Conservation (phyloP, 805 yeast species). For the Barnettozyma sucrosica region DNA sequence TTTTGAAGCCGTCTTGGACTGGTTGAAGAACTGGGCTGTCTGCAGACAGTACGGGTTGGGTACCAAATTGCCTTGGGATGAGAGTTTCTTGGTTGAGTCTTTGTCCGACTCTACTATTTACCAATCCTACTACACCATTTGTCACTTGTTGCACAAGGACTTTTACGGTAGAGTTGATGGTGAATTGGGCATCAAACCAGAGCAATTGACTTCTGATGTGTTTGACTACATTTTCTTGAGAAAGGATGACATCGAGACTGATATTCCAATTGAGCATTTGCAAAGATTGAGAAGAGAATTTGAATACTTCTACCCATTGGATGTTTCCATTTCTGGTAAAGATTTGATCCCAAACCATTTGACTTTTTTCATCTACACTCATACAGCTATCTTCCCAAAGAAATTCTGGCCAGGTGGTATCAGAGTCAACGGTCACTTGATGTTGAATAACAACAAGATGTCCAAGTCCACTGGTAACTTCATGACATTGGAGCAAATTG, state of each 20-base stretch:
- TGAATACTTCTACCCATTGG: slow-evolving; percentile 94
- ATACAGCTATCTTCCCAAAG: slow-evolving; percentile 89
- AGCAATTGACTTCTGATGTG: slow-evolving; percentile 86
- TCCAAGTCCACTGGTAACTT: slow-evolving; percentile 97
- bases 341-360: slow-evolving; percentile 96
- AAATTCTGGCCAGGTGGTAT: slow-evolving; percentile 91
- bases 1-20: slow-evolving; percentile 87
- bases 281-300: slow-evolving; percentile 83
- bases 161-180: slow-evolving; percentile 77
- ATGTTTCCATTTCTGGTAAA: slow-evolving; percentile 88
- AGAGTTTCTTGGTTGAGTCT: slow-evolving; percentile 86
- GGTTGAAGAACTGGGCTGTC: slow-evolving; percentile 98
- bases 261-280: slow-evolving; percentile 63
- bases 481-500: slow-evolving; percentile 79
- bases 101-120: slow-evolving; percentile 93
- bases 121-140: slow-evolving; percentile 90
- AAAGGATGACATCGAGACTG: slow-evolving; percentile 47
- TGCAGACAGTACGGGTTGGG: slow-evolving; percentile 96
- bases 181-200: slow-evolving; percentile 65
- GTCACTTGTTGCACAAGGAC: slow-evolving; percentile 81
- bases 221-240: slow-evolving; percentile 86
- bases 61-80: slow-evolving; percentile 95
- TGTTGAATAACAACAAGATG: slow-evolving; percentile 96
- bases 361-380: slow-evolving; percentile 90
- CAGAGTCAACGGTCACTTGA: slow-evolving; percentile 91